Conservation (phyloP, 2,329 filamentous ascomycete species). For the Fusarium globosum region DNA sequence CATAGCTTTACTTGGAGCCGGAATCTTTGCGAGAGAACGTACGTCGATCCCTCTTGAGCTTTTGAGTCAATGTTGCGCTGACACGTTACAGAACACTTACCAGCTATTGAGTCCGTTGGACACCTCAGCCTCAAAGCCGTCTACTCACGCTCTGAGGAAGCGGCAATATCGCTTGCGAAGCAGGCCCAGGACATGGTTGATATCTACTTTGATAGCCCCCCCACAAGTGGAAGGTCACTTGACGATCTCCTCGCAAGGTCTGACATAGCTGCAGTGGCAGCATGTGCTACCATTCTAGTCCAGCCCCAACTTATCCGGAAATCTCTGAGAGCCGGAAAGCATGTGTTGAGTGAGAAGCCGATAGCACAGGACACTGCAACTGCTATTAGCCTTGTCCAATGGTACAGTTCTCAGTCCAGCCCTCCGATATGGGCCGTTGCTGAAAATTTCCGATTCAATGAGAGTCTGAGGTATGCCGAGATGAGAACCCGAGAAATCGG, state of each 20-base stretch:
- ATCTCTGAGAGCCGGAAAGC: neutral
- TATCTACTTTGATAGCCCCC: neutral
- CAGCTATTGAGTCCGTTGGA: neutral
- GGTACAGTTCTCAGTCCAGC: conserved; percentile 7
- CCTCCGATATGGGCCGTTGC: conserved; percentile 17
- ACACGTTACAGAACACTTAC: neutral
- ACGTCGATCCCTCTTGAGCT: neutral
- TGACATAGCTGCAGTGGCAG: conserved; percentile 2
- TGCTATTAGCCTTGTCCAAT: neutral
- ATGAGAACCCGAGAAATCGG: neutral
- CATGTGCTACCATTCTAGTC: neutral
- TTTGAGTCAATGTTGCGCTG: neutral
- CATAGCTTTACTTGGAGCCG: conserved; percentile 1
- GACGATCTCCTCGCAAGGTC: neutral
- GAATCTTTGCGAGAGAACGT: conserved; percentile 3
- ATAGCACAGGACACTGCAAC: neutral
- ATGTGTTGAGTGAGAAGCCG: conserved; percentile 3
- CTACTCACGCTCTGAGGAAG: neutral
- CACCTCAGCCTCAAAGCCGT: neutral
- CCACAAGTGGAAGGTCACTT: neutral
- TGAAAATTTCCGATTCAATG: conserved; percentile 25
- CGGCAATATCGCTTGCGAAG: neutral
- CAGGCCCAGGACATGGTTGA: neutral
- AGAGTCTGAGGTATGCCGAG: conserved; percentile 13
- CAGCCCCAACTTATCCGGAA: neutral